A percentile compares a stretch with the other conserved stretches of the same genome.
phyloP scores from a whole-genome alignment of 495 filamentous ascomycete genomes.

The Sabuloglossum arenarium region DNA sequence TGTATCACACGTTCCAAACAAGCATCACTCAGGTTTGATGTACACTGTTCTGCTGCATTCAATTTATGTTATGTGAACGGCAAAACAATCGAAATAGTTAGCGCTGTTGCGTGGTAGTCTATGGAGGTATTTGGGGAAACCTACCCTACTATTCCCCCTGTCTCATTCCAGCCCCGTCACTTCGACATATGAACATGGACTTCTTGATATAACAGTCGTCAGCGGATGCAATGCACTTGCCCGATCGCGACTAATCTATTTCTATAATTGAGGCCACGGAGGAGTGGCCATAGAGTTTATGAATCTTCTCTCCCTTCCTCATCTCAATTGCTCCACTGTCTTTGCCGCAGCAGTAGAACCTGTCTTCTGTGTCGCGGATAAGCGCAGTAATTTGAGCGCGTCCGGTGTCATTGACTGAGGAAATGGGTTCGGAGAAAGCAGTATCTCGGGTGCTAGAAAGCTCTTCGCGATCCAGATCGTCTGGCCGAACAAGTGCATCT shows the following conservation, averaged over 20 bases:
- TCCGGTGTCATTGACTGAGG: background rate
- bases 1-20: no score
- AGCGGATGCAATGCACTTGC: background rate
- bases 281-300: background rate
- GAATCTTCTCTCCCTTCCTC: background rate
- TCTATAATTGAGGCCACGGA: background rate
- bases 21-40: no score
- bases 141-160: no score
- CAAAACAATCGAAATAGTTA: no score
- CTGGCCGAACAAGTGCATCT: background rate
- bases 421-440: background rate
- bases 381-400: background rate
- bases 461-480: background rate
- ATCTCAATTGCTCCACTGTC: background rate
- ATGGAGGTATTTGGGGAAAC: no score
- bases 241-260: background rate
- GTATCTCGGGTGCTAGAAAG: background rate
- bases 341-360: background rate
- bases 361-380: background rate
- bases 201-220: no score
- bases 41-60: no score
- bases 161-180: no score
- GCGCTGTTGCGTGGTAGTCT: no score
- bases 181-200: no score
- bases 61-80: no score